phyloP scores from a whole-genome alignment of 1,139 yeast genomes.

The Geotrichum candidum region DNA sequence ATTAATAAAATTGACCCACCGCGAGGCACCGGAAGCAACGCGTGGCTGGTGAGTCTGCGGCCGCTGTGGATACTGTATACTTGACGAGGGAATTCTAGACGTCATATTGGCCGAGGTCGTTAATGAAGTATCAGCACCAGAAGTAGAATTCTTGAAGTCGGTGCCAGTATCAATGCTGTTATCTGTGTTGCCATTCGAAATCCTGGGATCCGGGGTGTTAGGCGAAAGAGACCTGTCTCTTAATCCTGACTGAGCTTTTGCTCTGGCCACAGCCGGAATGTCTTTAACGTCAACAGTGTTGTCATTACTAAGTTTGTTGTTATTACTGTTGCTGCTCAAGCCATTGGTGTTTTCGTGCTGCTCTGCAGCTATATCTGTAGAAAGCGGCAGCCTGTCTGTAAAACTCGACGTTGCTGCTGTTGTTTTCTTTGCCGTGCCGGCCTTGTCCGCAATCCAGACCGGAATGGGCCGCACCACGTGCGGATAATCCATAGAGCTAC shows the following conservation, averaged over 20 bases:
- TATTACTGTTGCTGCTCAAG: not conserved
- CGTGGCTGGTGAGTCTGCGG: slow-evolving; percentile 2
- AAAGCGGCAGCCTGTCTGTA: not conserved
- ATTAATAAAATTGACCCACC: slow-evolving; percentile 18
- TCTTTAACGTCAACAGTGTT: not conserved
- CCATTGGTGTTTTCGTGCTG: not conserved
- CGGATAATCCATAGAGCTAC: slow-evolving; percentile 5
- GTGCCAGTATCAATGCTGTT: not conserved
- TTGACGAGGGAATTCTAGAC: not conserved
- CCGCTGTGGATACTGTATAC: not conserved
- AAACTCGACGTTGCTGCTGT: slow-evolving; percentile 2
- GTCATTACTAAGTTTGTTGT: not conserved
- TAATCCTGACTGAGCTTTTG: not conserved
- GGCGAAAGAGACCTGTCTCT: not conserved
- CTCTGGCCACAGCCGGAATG: not conserved
- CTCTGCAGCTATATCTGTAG: not conserved
- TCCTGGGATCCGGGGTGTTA: not conserved
- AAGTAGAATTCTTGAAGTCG: not conserved
- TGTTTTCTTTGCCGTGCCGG: slow-evolving; percentile 6
- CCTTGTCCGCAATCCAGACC: slow-evolving; percentile 15
- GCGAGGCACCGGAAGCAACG: slow-evolving; percentile 7
- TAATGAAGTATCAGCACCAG: not conserved
- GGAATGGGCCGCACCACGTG: slow-evolving; percentile 15
- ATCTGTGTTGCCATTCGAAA: not conserved
- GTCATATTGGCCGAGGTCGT: not conserved